phyloP scores from a whole-genome alignment of 2,329 filamentous ascomycete species.

The Xylariaceae sp. region DNA sequence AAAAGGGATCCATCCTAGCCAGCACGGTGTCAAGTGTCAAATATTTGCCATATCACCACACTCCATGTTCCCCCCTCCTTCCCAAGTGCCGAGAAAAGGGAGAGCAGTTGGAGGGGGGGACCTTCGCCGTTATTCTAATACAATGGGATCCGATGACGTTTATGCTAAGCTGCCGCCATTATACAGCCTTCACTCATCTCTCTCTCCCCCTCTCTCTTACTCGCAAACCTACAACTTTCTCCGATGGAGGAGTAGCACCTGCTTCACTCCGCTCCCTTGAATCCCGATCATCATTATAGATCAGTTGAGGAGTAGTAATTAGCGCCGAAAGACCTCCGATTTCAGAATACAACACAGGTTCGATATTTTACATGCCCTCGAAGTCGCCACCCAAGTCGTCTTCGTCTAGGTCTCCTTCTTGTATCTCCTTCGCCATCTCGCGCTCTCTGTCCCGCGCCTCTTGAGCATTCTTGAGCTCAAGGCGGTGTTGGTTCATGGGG shows the following conservation, averaged over 20 bases:
- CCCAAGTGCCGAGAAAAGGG: slow-evolving; percentile 9
- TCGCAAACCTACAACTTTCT: slow-evolving; percentile 22
- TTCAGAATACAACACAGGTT: slow-evolving; percentile 32
- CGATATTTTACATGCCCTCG: slow-evolving; percentile 75
- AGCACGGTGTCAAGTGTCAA: slow-evolving; percentile 11
- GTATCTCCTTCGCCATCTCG: slow-evolving; percentile 98
- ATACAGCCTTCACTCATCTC: slow-evolving; percentile 12
- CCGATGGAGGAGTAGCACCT: slow-evolving; percentile 9
- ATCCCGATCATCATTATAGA: slow-evolving; percentile 13
- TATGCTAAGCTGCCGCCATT: slow-evolving; percentile 20
- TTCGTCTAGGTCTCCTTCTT: slow-evolving; percentile 95
- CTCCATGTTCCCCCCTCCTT: slow-evolving; percentile 2
- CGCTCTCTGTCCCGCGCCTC: slow-evolving; percentile 96
- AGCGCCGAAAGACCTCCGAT: slow-evolving; percentile 23
- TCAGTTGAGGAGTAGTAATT: slow-evolving; percentile 10
- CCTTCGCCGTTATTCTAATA: slow-evolving; percentile 31
- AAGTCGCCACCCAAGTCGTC: slow-evolving; percentile 96
- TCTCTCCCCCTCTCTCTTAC: slow-evolving; percentile 17
- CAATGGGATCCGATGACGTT: slow-evolving; percentile 27
- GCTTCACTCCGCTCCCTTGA: slow-evolving; percentile 12
- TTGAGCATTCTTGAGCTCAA: slow-evolving; percentile 97
- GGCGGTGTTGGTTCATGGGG: slow-evolving; percentile 97
- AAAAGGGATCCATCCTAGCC: not conserved
- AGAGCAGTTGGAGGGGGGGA: slow-evolving; percentile 2
- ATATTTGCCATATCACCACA: slow-evolving; percentile 13